Base-by-base conservation (phyloP, 2,329 filamentous ascomycete genomes). In the Zalaria obscura region DNA sequence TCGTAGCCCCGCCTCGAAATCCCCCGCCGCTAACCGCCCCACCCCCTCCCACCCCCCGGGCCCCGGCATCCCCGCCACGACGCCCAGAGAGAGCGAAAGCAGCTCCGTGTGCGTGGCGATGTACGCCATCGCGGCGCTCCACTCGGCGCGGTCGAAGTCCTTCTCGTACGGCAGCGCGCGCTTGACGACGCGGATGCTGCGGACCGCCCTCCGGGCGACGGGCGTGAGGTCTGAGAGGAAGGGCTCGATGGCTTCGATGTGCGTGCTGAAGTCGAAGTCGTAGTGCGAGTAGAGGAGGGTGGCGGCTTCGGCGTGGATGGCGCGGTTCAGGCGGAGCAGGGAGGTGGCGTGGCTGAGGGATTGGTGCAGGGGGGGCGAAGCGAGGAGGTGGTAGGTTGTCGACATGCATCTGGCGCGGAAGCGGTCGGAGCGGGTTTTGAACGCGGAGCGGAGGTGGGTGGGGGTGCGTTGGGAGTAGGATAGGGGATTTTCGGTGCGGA, bases 181-280 rank as follows among this genome's bases (percentile, higher is more conserved):
- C 52, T 79, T 79, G 25, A 71, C 69, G 18, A 80, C 49, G 8
- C 66, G 64, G 7, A 80, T 57, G 31, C 65, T 62, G 27, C 62
- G 60, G 44, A 80, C 57, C 37, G 70, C 59, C 6, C 56, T 53
- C 29, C 70, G 64, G 2, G 70, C 67, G 11, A 55, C 49, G 1
- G 67, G 63, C 2, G 70, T 73, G 29, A 77, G 64, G 52, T 79
- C 74, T 28, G 62, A 60, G 33, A 80, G 61, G 52, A 80, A 80
- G 0, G 75, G 73, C 1, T 70, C 65, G 4, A 76, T 65, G 10
- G 75, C 73, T 55, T 80, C 76, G 47, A 80, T 63, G 55, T 75
- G 66, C 38, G 66, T 65, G 46, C 69, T 70, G 54, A 80, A 80
- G 50, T 72, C 68, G 54, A 80, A 79, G 1, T 62, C 61, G 52